Base-by-base conservation (phyloP, 257 asterid species). In the Hygrophila difformis region DNA sequence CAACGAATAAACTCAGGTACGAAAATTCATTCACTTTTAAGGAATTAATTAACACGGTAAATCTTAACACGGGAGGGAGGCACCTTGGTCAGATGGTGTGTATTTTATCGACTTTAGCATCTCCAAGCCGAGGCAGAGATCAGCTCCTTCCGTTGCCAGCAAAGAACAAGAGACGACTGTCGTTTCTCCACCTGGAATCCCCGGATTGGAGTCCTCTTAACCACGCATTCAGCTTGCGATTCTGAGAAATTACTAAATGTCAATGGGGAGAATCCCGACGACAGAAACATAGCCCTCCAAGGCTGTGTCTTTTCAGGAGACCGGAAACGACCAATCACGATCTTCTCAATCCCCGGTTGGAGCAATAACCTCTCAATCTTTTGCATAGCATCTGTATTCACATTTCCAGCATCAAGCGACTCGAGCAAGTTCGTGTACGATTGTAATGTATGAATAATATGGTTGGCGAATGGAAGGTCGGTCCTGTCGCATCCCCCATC, bases 61-160 rank as follows among this genome's bases (percentile, higher is more conserved):
- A n/a, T n/a, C n/a, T n/a, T n/a, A n/a, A n/a, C n/a, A n/a, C n/a
- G n/a, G n/a, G n/a, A n/a, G n/a, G n/a, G n/a, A n/a, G n/a, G n/a
- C n/a, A n/a, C n/a, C n/a, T n/a, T n/a, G n/a, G n/a, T n/a, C n/a
- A n/a, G n/a, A n/a, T n/a, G n/a, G n/a, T n/a, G n/a, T n/a, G n/a
- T n/a, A n/a, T n/a, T n/a, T n/a, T n/a, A n/a, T n/a, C n/a, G n/a
- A n/a, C n/a, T n/a, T 67, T 76, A 91, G 81, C 95, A 82, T 62
- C 93, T 74, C 99, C 99, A 91, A 53, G 97, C 99, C 2, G 94
- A 80, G 22, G 84, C 95, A 13, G 99, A 91, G 53, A 91, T 61
- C 42, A 91, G 84, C 73, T 91, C 99, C 87, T 91, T 86, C 36
- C 85, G 54, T 46, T 91, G 95, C 99, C 99, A 91, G 52, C 94